A percentile compares a stretch with the other conserved stretches of the same genome.
These are phyloP conservation scores for Carpinus fangiana DNA, from an alignment of 306 rosid genomes.

Conservation along the genomic window DNA sequence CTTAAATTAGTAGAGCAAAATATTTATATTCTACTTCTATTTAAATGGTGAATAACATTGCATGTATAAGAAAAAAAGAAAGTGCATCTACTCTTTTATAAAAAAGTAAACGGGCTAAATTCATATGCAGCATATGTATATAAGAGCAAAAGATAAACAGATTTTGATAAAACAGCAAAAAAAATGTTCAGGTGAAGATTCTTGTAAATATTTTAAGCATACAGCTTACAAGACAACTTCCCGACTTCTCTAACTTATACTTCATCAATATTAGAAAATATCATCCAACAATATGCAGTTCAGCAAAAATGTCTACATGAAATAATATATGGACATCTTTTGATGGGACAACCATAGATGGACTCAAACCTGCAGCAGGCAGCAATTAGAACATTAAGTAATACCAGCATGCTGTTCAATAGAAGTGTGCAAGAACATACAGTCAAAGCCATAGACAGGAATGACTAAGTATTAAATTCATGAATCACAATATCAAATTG, in stretches of 20 bases:
- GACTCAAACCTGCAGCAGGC: neutral
- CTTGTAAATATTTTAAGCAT: neutral
- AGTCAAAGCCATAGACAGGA: neutral
- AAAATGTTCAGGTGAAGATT: neutral
- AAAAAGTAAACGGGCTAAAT: neutral
- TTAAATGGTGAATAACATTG: neutral
- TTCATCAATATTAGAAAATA: neutral
- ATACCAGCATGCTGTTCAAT: neutral
- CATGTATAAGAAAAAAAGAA: neutral
- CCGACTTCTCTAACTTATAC: neutral
- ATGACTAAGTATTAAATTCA: neutral
- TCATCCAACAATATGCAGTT: neutral
- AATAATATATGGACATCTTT: neutral
- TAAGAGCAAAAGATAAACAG: neutral
- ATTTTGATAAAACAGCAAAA: neutral
- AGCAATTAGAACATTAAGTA: neutral
- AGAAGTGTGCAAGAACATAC: neutral
- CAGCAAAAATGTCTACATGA: neutral
- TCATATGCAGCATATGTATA: neutral
- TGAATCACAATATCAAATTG: neutral
- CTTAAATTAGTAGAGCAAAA: neutral
- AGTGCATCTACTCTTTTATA: neutral
- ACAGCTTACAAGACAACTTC: neutral
- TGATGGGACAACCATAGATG: neutral
- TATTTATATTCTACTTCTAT: neutral